phyloP scores from a whole-genome alignment of 176 grass and related monocot genomes.

The Oryza meridionalis region DNA sequence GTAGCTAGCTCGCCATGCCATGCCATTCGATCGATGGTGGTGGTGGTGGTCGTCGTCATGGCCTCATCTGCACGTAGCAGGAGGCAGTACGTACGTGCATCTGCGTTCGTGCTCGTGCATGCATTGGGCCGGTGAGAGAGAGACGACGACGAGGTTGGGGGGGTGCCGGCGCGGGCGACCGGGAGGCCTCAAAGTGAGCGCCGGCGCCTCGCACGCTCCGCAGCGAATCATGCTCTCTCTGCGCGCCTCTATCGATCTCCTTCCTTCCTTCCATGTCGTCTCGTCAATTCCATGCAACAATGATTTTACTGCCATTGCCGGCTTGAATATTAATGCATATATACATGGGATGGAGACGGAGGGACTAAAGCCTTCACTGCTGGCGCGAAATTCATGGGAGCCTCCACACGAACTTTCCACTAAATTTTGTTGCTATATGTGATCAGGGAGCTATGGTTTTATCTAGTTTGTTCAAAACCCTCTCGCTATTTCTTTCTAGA shows the following conservation, averaged over 20 bases:
- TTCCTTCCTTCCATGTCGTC: neutral
- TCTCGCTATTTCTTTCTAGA: too few relatives aligned
- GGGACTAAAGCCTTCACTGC: too few relatives aligned
- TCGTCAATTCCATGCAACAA: conserved; percentile 24
- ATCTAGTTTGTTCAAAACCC: too few relatives aligned
- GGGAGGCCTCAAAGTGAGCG: conserved; percentile 54
- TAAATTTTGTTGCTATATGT: too few relatives aligned
- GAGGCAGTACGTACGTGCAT: neutral
- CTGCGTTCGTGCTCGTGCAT: neutral
- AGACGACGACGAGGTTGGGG: too few relatives aligned
- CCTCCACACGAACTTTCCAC: too few relatives aligned
- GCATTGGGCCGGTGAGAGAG: too few relatives aligned
- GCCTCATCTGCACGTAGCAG: conserved; percentile 28
- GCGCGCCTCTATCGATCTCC: neutral
- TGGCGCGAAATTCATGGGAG: too few relatives aligned
- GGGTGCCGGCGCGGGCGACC: neutral
- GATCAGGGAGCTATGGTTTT: too few relatives aligned
- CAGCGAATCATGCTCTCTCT: conserved; percentile 50
- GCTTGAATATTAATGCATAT: neutral
- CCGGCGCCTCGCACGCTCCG: conserved; percentile 62
- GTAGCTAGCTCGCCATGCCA: neutral
- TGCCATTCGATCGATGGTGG: conserved; percentile 13
- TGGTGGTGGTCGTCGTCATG: conserved; percentile 21
- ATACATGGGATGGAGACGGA: neutral
- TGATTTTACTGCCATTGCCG: conserved; percentile 25